Evolutionary conservation across 2,329 filamentous ascomycete genomes (phyloP).

Genomic region (Nannizzia gypsea): DNA sequence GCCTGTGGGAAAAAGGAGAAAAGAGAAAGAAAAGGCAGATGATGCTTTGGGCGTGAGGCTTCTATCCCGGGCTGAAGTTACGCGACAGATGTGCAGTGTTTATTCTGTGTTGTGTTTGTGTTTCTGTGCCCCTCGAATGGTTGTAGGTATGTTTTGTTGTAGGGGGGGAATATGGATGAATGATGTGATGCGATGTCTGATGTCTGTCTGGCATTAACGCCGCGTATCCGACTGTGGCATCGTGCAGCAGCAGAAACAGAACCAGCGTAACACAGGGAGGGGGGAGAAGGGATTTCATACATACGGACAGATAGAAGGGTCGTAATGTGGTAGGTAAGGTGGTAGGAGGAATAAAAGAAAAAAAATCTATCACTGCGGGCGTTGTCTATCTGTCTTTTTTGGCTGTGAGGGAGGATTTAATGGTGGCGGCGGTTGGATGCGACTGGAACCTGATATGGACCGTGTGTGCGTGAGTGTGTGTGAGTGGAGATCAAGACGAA

Average conservation of each 20-base stretch:
- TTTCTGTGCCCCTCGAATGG: background rate
- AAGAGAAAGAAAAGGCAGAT: background rate
- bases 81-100: background rate
- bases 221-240: background rate
- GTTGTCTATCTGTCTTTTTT: background rate
- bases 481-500: background rate
- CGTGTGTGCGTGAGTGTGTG: no score
- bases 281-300: background rate
- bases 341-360: no score
- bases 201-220: background rate
- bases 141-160: no score
- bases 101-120: background rate
- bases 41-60: conserved; percentile 1
- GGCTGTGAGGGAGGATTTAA: background rate
- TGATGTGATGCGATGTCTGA: background rate
- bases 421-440: background rate
- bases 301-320: background rate
- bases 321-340: no score
- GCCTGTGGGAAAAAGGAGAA: background rate
- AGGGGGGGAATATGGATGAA: no score
- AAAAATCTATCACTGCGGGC: background rate
- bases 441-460: background rate
- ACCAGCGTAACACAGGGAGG: background rate
- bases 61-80: background rate
- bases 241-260: background rate